Base-by-base conservation (phyloP, 306 rosid genomes). In the Clitoria ternatea region DNA sequence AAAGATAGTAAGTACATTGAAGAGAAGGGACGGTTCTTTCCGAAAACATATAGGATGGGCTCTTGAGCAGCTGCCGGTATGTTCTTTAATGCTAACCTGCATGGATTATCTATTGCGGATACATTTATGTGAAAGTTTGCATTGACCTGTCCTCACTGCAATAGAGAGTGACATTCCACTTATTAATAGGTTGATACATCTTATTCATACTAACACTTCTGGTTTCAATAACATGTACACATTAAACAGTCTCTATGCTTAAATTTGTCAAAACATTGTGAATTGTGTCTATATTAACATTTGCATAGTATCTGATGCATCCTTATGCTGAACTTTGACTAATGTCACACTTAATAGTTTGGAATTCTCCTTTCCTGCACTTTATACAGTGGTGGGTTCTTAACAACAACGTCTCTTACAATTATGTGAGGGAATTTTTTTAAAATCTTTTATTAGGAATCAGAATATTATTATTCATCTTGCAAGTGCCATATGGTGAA, bases 1-100 rank as follows among this genome's bases (percentile, higher is more conserved):
- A 74, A 87, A 77, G 78, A 69, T 77, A 79, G 77, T 85, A 59
- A 72, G 68, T 73, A 73, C 71, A 66, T 54, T 85, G 84, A 86
- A 83, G 88, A 84, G 83, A 76, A 81, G 95, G 72, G 98, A 92
- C 63, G 70, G 79, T 61, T 81, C 85, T 39, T 92, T 90, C 67
- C 81, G 79, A 69, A 69, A 76, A 69, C 52, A 7, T 66, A 74
- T 92, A 55, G 86, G 82, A 82, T 62, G 78, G 79, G 87, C 89
- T 77, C 79, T 83, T 74, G 86, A 82, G 61, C 26, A 61, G 80
- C 61, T 82, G 18, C 79, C 81, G 92, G 96, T 92, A 75, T 76
- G 81, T 61, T 61, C 71, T 26, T 32, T 47, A 17, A 66, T 50
- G 12, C 20, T 57, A 66, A 30, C 29, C 40, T 17, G n/a, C 50